Percentiles rank a stretch among this genome's conserved stretches.
Conservation (phyloP, 108 stramenopile genomes). For the Cyclostephanos tholiformis region DNA sequence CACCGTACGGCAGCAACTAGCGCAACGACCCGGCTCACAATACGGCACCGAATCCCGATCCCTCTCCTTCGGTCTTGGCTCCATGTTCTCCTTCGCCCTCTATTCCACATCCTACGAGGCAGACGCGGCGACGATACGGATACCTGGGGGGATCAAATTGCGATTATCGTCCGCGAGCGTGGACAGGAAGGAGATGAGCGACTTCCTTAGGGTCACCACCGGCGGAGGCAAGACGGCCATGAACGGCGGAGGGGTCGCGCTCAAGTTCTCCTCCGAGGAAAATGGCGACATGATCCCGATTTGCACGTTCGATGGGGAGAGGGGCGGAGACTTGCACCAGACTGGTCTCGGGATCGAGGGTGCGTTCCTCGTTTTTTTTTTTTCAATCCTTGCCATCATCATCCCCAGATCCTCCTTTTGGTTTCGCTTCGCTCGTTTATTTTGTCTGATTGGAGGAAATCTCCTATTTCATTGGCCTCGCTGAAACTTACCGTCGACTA, state of each 20-base stretch:
- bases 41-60: slow-evolving; percentile 32
- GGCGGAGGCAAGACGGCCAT: not conserved
- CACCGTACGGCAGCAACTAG: slow-evolving; percentile 39
- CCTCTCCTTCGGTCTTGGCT: slow-evolving; percentile 34
- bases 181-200: slow-evolving; percentile 27
- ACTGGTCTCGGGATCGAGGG: slow-evolving; percentile 44
- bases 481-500: too few relatives aligned
- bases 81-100: slow-evolving; percentile 41
- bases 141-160: slow-evolving; percentile 30
- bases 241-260: slow-evolving; percentile 13
- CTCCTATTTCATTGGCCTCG: too few relatives aligned
- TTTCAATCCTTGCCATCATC: not conserved
- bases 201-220: slow-evolving; percentile 11
- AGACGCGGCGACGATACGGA: slow-evolving; percentile 43
- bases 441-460: too few relatives aligned
- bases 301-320: slow-evolving; percentile 42
- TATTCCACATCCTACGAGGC: slow-evolving; percentile 46
- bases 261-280: slow-evolving; percentile 50
- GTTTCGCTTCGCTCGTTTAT: not conserved
- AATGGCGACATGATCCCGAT: slow-evolving; percentile 44
- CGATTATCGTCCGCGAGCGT: slow-evolving; percentile 21
- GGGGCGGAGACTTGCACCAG: slow-evolving; percentile 33
- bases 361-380: slow-evolving; percentile 5
- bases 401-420: not conserved
- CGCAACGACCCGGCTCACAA: slow-evolving; percentile 30